Evolutionary conservation across 805 yeast species (phyloP), one percentile per base, ranked within the genome.

Genomic region (Saitoella complicata): DNA sequence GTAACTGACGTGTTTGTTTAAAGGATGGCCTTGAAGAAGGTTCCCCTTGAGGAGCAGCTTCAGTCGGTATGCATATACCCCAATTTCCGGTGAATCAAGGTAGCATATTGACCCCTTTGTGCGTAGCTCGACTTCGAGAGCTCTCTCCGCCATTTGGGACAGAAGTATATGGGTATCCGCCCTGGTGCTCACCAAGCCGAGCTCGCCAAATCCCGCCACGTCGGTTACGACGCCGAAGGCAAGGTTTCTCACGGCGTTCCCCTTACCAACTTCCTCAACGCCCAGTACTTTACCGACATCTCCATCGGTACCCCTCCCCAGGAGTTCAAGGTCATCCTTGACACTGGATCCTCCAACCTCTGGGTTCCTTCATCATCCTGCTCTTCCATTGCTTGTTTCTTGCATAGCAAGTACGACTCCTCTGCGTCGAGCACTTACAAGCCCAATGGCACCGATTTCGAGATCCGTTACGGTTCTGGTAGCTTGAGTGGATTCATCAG

Each of bases 341-440:
- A 91, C 65, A 88, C 98, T 30, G 98, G 98, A 37, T 83, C 95
- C 39, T 82, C 96, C 39, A 91, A 91, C 66, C 71, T 91, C 67
- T 91, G 98, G 98, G 85, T 91, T 51, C 98, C 98, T 45, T 75
- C 93, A 49, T 53, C 70, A 39, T 86, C 83, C 53, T 91, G 98
- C 68, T 69, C 85, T 42, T 85, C 95, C 4, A 75, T 91, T 65
- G 97, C 98, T 43, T 91, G 98, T 68, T 88, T 74, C 72, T 71
- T 91, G 62, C 98, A 91, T 68, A 58, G 80, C 57, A 91, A 87
- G 71, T 91, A 85, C 61, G 91, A 83, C 64, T 91, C 84, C 57
- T 75, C 71, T 43, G 65, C 73, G 12, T 85, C 95, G n/a, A 68
- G 87, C 29, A 70, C 91, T 45, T 91, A 84, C 68, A 76, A 78